Base-by-base conservation (phyloP, 495 filamentous ascomycete genomes). In the Penicillium roqueforti region DNA sequence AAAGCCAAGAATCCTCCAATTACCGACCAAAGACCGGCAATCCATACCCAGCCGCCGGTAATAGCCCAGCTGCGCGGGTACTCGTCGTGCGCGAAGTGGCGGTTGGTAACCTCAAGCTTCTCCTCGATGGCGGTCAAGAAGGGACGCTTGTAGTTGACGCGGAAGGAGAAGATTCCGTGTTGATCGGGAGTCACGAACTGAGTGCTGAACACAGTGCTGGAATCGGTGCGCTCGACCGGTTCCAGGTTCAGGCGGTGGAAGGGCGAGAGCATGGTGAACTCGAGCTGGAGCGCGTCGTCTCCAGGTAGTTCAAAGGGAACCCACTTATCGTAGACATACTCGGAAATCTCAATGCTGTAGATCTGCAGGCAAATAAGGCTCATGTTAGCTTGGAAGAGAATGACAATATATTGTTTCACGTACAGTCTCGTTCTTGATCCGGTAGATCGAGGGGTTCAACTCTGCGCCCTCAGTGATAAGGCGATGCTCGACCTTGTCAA, bases 261-360 rank as follows among this genome's bases (percentile, higher is more conserved):
- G 58, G 95, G 93, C 6, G 92, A 96, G 13, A 98, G 87, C 93
- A 98, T 98, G 73, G 84, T 91, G 78, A 96, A 95, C 72, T 98
- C 93, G 52, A 98, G 87, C 67, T 98, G 93, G 13, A 97, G 67
- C 25, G 71, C 76, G 66, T 98, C 93, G 47, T 66, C 70, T 3
- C 75, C 54, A 49, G 88, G 84, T 29, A 89, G 75, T 36, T 74
- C 74, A 74, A 91, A 95, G 51, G 92, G 89, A 7, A 76, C 72
- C 71, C 82, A 92, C 61, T 80, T 76, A 66, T 85, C 81, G 71
- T 78, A 81, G 28, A 65, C 59, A 68, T 89, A 96, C 67, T 97
- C 91, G 7, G 93, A 95, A 34, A 97, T 58, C 58, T 91, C 89
- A 67, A 96, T 91, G 59, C 79, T 80, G 74, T 91, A 98, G 48